Conservation (phyloP, 164 flowering plant genomes). For the Berberis vulgaris region DNA sequence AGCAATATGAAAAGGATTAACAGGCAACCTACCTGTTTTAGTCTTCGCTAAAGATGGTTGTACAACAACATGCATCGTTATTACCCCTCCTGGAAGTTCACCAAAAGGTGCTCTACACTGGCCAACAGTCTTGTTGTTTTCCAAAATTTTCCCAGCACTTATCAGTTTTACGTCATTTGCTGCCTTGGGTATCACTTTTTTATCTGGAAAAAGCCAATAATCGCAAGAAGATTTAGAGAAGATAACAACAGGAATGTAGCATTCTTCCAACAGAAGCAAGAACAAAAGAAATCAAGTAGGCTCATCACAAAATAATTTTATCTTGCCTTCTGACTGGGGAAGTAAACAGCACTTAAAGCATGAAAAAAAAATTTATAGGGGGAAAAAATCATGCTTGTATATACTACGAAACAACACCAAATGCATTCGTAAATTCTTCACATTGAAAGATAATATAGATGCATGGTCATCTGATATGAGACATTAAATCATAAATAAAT, state of each 20-base stretch:
- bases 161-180: conserved; percentile 39
- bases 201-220: conserved; percentile 15
- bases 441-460: too few relatives aligned
- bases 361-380: too few relatives aligned
- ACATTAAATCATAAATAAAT: too few relatives aligned
- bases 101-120: conserved; percentile 36
- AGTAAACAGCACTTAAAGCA: too few relatives aligned
- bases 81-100: conserved; percentile 33
- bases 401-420: too few relatives aligned
- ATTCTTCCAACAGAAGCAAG: too few relatives aligned
- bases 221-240: neutral
- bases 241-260: neutral
- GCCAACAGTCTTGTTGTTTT: conserved; percentile 35
- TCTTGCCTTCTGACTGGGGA: too few relatives aligned
- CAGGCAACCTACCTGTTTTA: conserved; percentile 23
- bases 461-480: too few relatives aligned
- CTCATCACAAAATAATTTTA: too few relatives aligned
- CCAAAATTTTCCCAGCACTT: conserved; percentile 38
- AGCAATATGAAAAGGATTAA: neutral
- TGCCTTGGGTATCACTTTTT: conserved; percentile 29
- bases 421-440: too few relatives aligned
- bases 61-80: conserved; percentile 47
- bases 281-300: too few relatives aligned
- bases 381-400: too few relatives aligned
- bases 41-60: conserved; percentile 32